Conservation (phyloP, 164 flowering plant genomes). For the Litsea cubeba region DNA sequence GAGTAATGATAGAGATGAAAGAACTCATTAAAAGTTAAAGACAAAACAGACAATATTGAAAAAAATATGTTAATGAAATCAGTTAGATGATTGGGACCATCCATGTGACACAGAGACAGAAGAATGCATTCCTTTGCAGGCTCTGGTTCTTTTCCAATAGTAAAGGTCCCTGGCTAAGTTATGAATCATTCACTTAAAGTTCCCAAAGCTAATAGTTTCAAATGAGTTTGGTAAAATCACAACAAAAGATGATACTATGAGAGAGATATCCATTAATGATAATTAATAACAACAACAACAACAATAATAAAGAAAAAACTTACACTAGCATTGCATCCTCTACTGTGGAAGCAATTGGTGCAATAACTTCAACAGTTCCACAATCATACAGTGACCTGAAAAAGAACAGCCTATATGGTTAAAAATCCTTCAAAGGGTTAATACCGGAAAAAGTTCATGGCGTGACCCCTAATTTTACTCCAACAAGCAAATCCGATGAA, state of each 20-base stretch:
- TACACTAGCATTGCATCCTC: conserved; percentile 94
- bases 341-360: conserved; percentile 81
- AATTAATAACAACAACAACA: too few species aligned
- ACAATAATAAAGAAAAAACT: conserved; percentile 17
- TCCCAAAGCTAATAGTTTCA: not conserved
- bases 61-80: too few species aligned
- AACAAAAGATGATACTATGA: too few species aligned
- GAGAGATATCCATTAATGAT: too few species aligned
- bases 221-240: not conserved
- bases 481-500: not conserved
- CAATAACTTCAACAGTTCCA: conserved; percentile 87
- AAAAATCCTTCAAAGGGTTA: not conserved
- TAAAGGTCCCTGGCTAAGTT: not conserved
- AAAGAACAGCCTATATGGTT: not conserved
- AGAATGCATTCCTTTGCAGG: too few species aligned
- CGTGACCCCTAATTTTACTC: not conserved
- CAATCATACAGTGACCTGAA: conserved; percentile 67
- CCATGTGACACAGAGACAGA: too few species aligned
- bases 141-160: not conserved
- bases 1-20: too few species aligned
- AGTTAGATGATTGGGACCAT: too few species aligned
- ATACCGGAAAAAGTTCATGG: not conserved
- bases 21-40: too few species aligned
- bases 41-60: too few species aligned
- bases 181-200: not conserved